Evolutionary conservation across 306 rosid species (phyloP).

Genomic region (Fragaria vesca): DNA sequence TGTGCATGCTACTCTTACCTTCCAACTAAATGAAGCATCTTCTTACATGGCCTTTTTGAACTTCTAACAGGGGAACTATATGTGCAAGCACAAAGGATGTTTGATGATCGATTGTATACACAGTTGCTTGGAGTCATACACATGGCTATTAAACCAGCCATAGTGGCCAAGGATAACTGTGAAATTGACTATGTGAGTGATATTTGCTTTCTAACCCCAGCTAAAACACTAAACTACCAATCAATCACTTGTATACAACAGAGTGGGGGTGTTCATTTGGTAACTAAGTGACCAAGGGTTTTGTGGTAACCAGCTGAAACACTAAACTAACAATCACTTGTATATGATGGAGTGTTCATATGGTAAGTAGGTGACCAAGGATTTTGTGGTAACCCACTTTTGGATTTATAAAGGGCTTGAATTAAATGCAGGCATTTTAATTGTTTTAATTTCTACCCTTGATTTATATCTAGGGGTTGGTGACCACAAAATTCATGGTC

Average conservation of each 20-base stretch:
- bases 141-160: constrained; percentile 72
- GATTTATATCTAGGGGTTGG: background rate
- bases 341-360: background rate
- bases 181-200: constrained; percentile 87
- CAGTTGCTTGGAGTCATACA: constrained; percentile 62
- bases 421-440: background rate
- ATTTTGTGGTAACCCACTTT: background rate
- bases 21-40: background rate
- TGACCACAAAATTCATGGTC: background rate
- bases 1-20: constrained; percentile 1
- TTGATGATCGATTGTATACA: constrained; percentile 62
- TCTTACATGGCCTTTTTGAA: constrained; percentile 6
- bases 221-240: background rate
- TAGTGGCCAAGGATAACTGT: constrained; percentile 55
- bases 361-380: background rate
- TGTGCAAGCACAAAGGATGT: constrained; percentile 80
- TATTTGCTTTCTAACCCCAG: background rate
- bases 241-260: background rate
- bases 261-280: background rate
- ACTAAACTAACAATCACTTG: background rate
- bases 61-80: constrained; percentile 74
- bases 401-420: background rate
- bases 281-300: background rate
- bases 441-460: background rate
- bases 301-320: background rate